Evolutionary conservation across 768 basidiomycete genomes (phyloP), one percentile per base, ranked within the genome.

Genomic region (Mycena pura): DNA sequence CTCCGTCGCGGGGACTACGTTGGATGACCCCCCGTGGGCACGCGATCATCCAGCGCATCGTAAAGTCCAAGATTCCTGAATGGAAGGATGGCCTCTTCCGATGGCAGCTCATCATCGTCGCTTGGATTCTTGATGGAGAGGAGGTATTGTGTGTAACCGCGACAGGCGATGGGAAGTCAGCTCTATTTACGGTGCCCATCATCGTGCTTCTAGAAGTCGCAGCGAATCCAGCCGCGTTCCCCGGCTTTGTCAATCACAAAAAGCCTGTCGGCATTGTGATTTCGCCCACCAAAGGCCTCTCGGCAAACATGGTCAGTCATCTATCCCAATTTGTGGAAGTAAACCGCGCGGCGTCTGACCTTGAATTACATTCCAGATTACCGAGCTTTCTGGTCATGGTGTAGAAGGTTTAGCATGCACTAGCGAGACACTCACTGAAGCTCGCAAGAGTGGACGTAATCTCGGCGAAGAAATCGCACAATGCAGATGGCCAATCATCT

Each of bases 51-150:
- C 52, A 62, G 21, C 32, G 29, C 14, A 62, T 62, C 34, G 44
- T 62, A 1, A 47, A 55, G 36, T 21, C 38, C 6, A n/a, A 25
- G 39, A 53, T 62, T 15, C 60, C 60, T 1, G 46, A 15, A 14
- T 62, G 60, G 60, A 56, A 36, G 19, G 15, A 62, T 13, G 46
- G 58, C 6, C 58, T 60, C 11, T 28, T 24, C 21, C 2, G 21
- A 19, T 60, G 49, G 49, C 58, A 60, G 51, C 49, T 60, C n/a
- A 24, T 27, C 29, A 39, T 62, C 31, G 60, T 62, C 5, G 54
- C 60, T n/a, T 47, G 46, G 38, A 50, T 56, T 38, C 53, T 62
- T 29, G 60, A 62, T 40, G 53, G 60, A 7, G 60, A 55, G 15
- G 53, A 62, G 10, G 47, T 48, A 2, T 17, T 63, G 29, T 45